Evolutionary conservation across 192 early-diverging fungal species (phyloP).

Genomic region (Lunasporangiospora selenospora): DNA sequence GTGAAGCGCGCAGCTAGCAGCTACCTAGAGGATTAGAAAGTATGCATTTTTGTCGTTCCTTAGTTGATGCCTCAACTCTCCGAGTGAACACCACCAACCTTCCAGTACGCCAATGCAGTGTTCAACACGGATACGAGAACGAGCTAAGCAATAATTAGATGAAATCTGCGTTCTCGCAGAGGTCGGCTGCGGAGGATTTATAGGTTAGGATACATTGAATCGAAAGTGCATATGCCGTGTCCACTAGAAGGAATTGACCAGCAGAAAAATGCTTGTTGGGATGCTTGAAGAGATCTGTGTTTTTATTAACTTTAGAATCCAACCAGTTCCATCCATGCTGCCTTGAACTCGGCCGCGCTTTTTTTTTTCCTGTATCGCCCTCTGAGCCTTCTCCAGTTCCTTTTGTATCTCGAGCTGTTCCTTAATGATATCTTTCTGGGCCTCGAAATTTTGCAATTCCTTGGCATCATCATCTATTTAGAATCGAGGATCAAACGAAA

Average conservation of each 20-base stretch:
- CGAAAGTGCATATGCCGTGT: constrained; percentile 8
- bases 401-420: too few species aligned
- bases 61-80: background rate
- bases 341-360: too few species aligned
- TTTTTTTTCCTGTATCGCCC: too few species aligned
- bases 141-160: constrained; percentile 4
- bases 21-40: background rate
- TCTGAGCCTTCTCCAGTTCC: too few species aligned
- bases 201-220: background rate
- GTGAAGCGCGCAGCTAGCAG: background rate
- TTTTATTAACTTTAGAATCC: constrained; percentile 1
- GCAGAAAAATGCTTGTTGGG: background rate
- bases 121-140: constrained; percentile 8
- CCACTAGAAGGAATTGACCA: constrained; percentile 8
- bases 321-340: too few species aligned
- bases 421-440: too few species aligned
- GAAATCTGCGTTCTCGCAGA: background rate
- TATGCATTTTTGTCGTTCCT: background rate
- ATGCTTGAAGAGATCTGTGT: background rate
- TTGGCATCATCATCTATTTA: too few species aligned
- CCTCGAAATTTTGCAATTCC: too few species aligned
- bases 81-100: background rate
- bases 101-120: constrained; percentile 8
- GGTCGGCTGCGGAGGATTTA: constrained; percentile 1
- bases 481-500: too few species aligned